These are phyloP conservation scores for Stephanocyclus meneghinianus DNA, from an alignment of 352 stramenopile species.

Conservation along the genomic window DNA sequence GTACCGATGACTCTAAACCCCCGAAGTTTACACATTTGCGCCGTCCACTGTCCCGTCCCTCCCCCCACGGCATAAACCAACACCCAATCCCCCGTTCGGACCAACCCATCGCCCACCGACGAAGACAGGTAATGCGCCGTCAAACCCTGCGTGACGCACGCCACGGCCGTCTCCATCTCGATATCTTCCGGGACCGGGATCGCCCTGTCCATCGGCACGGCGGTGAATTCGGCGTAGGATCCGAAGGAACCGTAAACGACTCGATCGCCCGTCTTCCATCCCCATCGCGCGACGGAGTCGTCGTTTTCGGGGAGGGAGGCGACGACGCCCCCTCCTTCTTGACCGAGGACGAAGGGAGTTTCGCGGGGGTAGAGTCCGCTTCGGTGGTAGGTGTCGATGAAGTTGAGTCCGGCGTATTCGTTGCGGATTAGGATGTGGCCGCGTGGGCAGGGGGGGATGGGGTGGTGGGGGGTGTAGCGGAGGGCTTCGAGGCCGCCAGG, in stretches of 20 bases:
- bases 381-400: slow-evolving; percentile 77
- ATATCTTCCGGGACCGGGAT: slow-evolving; percentile 64
- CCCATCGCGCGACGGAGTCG: not conserved
- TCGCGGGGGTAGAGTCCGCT: slow-evolving; percentile 59
- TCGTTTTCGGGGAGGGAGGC: slow-evolving; percentile 24
- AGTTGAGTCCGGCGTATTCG: slow-evolving; percentile 71
- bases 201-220: slow-evolving; percentile 56
- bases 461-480: slow-evolving; percentile 40
- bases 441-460: slow-evolving; percentile 25
- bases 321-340: slow-evolving; percentile 66
- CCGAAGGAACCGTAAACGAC: slow-evolving; percentile 69
- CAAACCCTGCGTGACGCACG: slow-evolving; percentile 76
- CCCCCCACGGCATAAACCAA: slow-evolving; percentile 75
- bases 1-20: slow-evolving; percentile 79
- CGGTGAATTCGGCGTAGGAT: slow-evolving; percentile 75
- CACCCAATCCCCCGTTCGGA: slow-evolving; percentile 64
- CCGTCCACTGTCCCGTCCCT: slow-evolving; percentile 75
- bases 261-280: slow-evolving; percentile 59
- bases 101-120: slow-evolving; percentile 59
- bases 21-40: slow-evolving; percentile 73
- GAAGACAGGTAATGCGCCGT: slow-evolving; percentile 81
- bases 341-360: slow-evolving; percentile 55
- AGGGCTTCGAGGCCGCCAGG: slow-evolving; percentile 46
- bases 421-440: slow-evolving; percentile 67
- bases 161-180: slow-evolving; percentile 54